Evolutionary conservation across 225 moss, liverwort and hornwort species (phyloP).

Genomic region (Climacium dendroides): DNA sequence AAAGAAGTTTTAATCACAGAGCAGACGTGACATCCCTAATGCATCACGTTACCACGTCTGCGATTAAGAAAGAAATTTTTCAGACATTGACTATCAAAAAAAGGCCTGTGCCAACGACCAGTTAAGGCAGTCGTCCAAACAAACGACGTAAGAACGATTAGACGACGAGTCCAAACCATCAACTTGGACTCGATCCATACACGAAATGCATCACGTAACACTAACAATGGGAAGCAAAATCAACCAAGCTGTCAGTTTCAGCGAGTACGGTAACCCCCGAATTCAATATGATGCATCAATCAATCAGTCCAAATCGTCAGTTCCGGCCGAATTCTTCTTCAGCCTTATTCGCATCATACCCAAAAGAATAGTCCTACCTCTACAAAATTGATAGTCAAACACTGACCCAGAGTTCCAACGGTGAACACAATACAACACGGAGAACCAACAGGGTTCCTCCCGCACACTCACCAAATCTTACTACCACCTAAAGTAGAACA

Average conservation of each 20-base stretch:
- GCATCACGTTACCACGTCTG: no score
- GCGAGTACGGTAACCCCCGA: not conserved
- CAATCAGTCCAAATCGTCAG: not conserved
- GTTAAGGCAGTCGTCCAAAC: not conserved
- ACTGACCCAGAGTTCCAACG: slow-evolving; percentile 5
- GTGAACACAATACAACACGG: slow-evolving; percentile 1
- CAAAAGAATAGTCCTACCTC: not conserved
- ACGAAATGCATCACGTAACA: not conserved
- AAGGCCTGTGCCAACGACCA: not conserved
- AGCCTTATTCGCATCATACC: slow-evolving; percentile 2
- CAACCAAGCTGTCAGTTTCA: not conserved
- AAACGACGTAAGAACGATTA: not conserved
- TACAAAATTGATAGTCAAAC: slow-evolving; percentile 16
- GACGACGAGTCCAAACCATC: not conserved
- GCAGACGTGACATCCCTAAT: no score
- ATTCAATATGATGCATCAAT: not conserved
- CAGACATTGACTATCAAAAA: not conserved
- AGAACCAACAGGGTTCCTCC: not conserved
- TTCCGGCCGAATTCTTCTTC: not conserved
- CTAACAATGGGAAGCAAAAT: not conserved
- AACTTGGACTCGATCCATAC: not conserved
- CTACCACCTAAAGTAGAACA: no score
- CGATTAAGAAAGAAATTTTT: no score
- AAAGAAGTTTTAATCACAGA: no score
- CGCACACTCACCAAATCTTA: no score